These are phyloP conservation scores for Dalechampia spathulata DNA, from an alignment of 441 rosid species.

Conservation along the genomic window DNA sequence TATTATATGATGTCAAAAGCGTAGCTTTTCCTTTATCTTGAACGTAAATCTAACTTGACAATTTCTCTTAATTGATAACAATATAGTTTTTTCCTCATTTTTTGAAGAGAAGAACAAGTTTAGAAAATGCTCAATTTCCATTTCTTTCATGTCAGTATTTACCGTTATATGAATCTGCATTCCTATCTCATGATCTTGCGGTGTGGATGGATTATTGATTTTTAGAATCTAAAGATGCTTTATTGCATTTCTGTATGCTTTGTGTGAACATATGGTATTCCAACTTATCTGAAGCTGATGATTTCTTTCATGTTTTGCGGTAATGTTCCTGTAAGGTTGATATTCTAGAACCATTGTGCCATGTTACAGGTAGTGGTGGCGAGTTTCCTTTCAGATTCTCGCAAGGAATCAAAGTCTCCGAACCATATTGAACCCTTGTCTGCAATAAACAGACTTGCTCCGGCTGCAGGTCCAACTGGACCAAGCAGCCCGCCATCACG, in stretches of 20 bases:
- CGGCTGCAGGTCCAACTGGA: constrained; percentile 27
- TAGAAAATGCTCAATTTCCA: no score
- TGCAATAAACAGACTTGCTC: constrained; percentile 23
- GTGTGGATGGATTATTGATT: no score
- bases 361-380: constrained; percentile 60
- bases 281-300: no score
- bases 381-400: constrained; percentile 59
- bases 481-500: constrained; percentile 62
- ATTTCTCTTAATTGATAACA: neutral
- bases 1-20: neutral
- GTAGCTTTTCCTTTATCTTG: neutral
- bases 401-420: constrained; percentile 38
- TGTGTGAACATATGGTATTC: neutral
- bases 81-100: no score
- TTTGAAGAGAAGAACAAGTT: no score
- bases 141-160: no score
- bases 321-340: no score
- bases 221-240: no score
- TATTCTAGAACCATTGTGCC: no score
- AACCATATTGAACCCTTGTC: constrained; percentile 31
- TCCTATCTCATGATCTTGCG: neutral
- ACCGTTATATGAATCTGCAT: neutral
- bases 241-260: neutral
- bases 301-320: no score
- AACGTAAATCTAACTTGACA: neutral